phyloP scores from a whole-genome alignment of 441 rosid genomes.

The Rhodomyrtus psidioides region DNA sequence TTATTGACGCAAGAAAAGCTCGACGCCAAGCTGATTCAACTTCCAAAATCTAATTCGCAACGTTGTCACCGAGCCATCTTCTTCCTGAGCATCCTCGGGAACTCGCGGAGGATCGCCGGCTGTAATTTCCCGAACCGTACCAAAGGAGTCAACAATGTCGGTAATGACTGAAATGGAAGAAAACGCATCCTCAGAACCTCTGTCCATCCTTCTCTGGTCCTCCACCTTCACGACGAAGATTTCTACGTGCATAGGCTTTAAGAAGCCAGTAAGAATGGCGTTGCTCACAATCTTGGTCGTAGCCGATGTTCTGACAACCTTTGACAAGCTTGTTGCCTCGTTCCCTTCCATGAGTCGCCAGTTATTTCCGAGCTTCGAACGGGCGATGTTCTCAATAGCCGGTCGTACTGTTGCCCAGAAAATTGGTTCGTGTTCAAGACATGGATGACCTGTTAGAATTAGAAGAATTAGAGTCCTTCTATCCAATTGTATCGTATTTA shows the following conservation, averaged over 20 bases:
- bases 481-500: background rate
- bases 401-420: background rate
- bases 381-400: background rate
- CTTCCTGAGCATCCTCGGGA: background rate
- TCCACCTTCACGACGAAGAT: background rate
- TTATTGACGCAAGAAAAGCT: background rate
- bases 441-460: background rate
- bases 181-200: background rate
- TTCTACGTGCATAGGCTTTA: background rate
- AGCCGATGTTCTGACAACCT: background rate
- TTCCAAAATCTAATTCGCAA: background rate
- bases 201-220: background rate
- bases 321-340: background rate
- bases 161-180: background rate
- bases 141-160: background rate
- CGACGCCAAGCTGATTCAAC: background rate
- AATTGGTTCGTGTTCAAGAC: background rate
- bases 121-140: background rate
- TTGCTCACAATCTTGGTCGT: background rate
- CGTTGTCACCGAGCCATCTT: background rate
- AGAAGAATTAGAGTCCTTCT: background rate
- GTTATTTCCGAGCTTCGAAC: background rate
- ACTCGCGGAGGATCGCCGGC: background rate
- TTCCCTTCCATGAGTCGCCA: background rate
- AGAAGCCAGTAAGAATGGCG: slow-evolving; percentile 1